Conservation (phyloP, 2,329 filamentous ascomycete genomes). For the Epichloe hybrida region DNA sequence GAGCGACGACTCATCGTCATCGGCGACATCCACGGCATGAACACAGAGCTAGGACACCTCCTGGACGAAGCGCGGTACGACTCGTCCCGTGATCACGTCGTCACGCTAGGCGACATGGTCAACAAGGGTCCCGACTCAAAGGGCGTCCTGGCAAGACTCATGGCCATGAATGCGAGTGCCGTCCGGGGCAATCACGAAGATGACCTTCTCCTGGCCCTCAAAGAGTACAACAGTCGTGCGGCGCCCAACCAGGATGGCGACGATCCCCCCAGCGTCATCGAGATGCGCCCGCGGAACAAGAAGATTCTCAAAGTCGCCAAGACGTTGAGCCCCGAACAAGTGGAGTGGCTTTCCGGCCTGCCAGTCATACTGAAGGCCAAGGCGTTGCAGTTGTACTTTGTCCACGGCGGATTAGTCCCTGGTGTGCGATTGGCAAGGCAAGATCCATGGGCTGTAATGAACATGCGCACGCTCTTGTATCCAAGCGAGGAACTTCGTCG, state of each 20-base stretch:
- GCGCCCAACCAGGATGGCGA: constrained; percentile 9
- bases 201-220: constrained; percentile 55
- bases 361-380: constrained; percentile 70
- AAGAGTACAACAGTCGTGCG: constrained; percentile 14
- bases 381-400: constrained; percentile 50
- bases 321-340: constrained; percentile 41
- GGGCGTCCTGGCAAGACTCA: constrained; percentile 64
- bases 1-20: constrained; percentile 60
- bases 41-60: constrained; percentile 48
- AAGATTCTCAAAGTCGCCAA: constrained; percentile 42
- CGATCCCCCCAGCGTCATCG: constrained; percentile 10
- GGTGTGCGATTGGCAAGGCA: constrained; percentile 55
- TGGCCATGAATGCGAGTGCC: constrained; percentile 59
- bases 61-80: constrained; percentile 55
- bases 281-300: constrained; percentile 20
- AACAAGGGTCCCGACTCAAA: constrained; percentile 75
- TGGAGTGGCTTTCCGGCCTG: constrained; percentile 53
- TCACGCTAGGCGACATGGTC: constrained; percentile 68
- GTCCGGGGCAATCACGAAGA: constrained; percentile 94
- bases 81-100: constrained; percentile 47
- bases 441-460: constrained; percentile 75
- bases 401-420: constrained; percentile 77
- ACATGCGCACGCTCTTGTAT: constrained; percentile 68
- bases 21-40: constrained; percentile 89
- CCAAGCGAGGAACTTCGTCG: constrained; percentile 28